These are phyloP conservation scores for Brasilioporus rufonigricans DNA, from an alignment of 768 basidiomycete genomes.

Conservation along the genomic window DNA sequence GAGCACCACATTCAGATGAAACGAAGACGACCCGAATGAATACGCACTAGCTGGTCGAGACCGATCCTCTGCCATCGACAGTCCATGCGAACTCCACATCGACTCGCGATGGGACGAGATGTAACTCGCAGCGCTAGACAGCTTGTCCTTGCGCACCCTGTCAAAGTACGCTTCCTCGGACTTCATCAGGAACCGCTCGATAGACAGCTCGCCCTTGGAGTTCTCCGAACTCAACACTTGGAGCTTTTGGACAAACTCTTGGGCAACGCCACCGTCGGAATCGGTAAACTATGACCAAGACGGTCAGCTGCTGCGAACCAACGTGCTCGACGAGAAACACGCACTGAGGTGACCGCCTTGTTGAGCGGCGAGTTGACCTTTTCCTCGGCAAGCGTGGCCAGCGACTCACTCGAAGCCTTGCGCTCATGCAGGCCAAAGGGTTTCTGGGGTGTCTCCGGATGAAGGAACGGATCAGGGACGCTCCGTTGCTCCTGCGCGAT, in stretches of 20 bases:
- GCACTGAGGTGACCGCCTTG: conserved; percentile 86
- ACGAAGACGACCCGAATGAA: background rate
- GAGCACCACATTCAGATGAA: conserved; percentile 14
- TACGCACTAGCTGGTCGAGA: conserved; percentile 76
- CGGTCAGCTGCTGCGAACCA: background rate
- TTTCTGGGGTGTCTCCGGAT: conserved; percentile 56
- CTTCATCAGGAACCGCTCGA: conserved; percentile 87
- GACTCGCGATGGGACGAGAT: conserved; percentile 80
- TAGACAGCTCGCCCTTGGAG: conserved; percentile 87
- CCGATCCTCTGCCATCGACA: conserved; percentile 47
- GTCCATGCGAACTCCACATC: conserved; percentile 65
- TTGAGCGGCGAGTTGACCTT: conserved; percentile 89
- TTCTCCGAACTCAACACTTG: conserved; percentile 79
- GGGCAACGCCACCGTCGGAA: conserved; percentile 87
- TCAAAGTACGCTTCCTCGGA: conserved; percentile 94
- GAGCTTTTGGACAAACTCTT: conserved; percentile 84
- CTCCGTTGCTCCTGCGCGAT: conserved; percentile 79
- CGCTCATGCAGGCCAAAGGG: conserved; percentile 84
- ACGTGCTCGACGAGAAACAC: conserved; percentile 13
- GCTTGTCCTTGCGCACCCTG: conserved; percentile 83
- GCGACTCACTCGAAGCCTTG: conserved; percentile 84
- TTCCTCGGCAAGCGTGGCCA: conserved; percentile 88
- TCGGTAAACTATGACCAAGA: conserved; percentile 72
- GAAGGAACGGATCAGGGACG: conserved; percentile 82
- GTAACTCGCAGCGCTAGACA: conserved; percentile 77